Evolutionary conservation across 2,329 filamentous ascomycete genomes (phyloP).

Genomic region (Aureobasidium sp.): DNA sequence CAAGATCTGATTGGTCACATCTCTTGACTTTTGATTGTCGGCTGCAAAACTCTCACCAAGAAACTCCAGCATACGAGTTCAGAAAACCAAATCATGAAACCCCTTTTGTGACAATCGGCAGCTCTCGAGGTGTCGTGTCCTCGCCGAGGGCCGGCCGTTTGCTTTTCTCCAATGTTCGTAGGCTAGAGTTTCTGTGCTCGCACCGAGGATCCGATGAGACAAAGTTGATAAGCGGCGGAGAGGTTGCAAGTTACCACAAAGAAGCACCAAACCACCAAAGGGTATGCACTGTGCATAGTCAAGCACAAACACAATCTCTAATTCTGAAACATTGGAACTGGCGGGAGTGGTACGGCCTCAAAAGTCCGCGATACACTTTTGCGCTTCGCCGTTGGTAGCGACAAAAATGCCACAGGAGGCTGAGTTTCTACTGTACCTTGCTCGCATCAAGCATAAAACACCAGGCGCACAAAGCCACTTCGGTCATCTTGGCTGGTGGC

Average conservation of each 20-base stretch:
- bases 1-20: background rate
- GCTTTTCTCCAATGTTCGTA: background rate
- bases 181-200: background rate
- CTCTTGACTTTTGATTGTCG: background rate
- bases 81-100: background rate
- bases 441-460: background rate
- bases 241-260: background rate
- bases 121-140: background rate
- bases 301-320: background rate
- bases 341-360: background rate
- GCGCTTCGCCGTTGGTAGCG: background rate
- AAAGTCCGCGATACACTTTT: background rate
- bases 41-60: background rate
- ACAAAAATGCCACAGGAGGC: slow-evolving; percentile 5
- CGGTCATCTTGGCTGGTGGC: background rate
- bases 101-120: background rate
- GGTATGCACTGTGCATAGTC: background rate
- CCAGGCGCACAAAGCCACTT: background rate
- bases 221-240: slow-evolving; percentile 1
- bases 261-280: background rate
- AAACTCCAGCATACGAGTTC: background rate
- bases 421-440: background rate
- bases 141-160: slow-evolving; percentile 4
- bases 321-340: background rate
- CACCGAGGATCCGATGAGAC: background rate